Conservation (phyloP, 805 yeast species). For the Nakazawaea ambrosiae region DNA sequence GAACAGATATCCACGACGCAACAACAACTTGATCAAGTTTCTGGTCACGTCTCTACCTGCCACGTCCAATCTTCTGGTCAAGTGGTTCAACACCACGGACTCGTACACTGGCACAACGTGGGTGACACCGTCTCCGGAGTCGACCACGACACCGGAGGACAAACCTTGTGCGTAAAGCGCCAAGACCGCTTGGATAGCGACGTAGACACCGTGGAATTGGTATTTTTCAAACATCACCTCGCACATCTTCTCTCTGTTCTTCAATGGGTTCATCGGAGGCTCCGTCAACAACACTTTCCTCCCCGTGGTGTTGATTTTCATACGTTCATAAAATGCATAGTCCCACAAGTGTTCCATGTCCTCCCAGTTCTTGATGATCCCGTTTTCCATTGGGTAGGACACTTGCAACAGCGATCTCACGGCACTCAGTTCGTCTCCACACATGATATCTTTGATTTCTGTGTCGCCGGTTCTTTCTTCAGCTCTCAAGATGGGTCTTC, state of each 20-base stretch:
- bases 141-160: constrained; percentile 96
- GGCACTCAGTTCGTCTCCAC: constrained; percentile 91
- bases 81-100: constrained; percentile 90
- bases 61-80: constrained; percentile 87
- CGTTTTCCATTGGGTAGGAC: constrained; percentile 98
- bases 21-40: constrained; percentile 79
- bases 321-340: constrained; percentile 87
- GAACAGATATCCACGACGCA: constrained; percentile 96
- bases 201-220: constrained; percentile 87
- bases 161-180: constrained; percentile 96
- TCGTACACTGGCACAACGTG: constrained; percentile 98
- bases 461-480: constrained; percentile 79
- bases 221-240: constrained; percentile 90
- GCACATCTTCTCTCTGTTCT: constrained; percentile 87
- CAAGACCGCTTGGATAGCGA: constrained; percentile 95
- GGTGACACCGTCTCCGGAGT: constrained; percentile 98
- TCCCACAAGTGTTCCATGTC: constrained; percentile 99
- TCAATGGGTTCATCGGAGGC: constrained; percentile 96
- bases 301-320: constrained; percentile 70
- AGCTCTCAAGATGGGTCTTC: constrained; percentile 94
- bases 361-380: constrained; percentile 95
- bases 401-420: constrained; percentile 87
- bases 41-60: constrained; percentile 99
- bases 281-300: constrained; percentile 85
- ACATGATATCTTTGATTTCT: constrained; percentile 93